A percentile compares a stretch with the other conserved stretches of the same genome.
Evolutionary conservation across 345 rosid species (phyloP).

Genomic region (Cardamine chenopodiifolia): DNA sequence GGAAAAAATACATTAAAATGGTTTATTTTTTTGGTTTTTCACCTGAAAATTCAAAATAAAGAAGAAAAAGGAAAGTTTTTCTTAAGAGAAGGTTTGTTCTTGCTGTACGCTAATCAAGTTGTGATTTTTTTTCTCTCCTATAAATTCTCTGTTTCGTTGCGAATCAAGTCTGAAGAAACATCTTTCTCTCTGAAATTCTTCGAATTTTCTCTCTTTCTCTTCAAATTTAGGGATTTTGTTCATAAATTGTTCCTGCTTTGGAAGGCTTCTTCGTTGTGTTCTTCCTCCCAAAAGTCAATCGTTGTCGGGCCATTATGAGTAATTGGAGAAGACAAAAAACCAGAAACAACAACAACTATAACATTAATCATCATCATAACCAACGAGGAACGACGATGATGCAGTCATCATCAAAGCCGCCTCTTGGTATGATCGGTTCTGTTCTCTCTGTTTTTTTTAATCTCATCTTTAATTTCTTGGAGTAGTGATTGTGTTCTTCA

Average conservation of each 20-base stretch:
- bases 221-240: conserved; percentile 33
- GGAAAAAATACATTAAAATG: not conserved
- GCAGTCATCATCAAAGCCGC: conserved; percentile 47
- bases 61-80: conserved; percentile 5
- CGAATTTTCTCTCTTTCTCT: not conserved
- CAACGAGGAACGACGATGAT: conserved; percentile 36
- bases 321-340: conserved; percentile 48
- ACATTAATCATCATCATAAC: conserved; percentile 19
- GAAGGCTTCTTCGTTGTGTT: conserved; percentile 20
- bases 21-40: not conserved
- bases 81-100: not conserved
- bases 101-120: conserved; percentile 8
- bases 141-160: conserved; percentile 7
- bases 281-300: conserved; percentile 3
- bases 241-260: conserved; percentile 22
- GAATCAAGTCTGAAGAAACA: not conserved
- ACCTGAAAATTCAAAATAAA: conserved; percentile 15
- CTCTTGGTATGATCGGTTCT: conserved; percentile 38
- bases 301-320: conserved; percentile 41
- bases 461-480: not conserved
- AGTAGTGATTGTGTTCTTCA: not conserved
- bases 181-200: not conserved
- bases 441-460: conserved; percentile 8
- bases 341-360: conserved; percentile 18
- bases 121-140: not conserved